Conservation (phyloP, 1,284 basidiomycete genomes). For the Ceratobasidium sp. region DNA sequence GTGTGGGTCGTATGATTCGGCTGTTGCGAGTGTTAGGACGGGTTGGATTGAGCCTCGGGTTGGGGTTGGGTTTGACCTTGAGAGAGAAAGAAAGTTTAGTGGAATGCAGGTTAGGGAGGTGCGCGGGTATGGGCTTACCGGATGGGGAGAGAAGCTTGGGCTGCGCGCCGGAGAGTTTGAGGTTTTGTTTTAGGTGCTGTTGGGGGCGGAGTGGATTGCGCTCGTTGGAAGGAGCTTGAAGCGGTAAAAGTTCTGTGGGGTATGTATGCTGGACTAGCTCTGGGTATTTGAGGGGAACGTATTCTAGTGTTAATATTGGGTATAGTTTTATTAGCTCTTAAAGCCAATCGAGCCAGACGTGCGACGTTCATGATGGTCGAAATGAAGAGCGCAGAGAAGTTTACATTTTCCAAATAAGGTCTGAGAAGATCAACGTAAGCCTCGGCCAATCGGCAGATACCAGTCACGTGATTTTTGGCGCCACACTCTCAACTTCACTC, state of each 20-base stretch:
- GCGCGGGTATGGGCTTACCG: slow-evolving; percentile 56
- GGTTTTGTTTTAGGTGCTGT: slow-evolving; percentile 60
- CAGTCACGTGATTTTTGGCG: slow-evolving; percentile 25
- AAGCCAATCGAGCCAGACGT: slow-evolving; percentile 17
- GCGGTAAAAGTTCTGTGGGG: neutral
- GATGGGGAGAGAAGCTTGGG: slow-evolving; percentile 81
- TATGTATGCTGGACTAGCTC: neutral
- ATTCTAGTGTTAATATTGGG: neutral
- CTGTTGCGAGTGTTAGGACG: slow-evolving; percentile 80
- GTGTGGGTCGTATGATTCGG: slow-evolving; percentile 76
- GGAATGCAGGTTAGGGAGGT: no score
- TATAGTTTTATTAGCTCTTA: neutral
- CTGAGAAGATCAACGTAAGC: slow-evolving; percentile 8
- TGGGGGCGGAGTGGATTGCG: slow-evolving; percentile 20
- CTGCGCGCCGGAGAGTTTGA: slow-evolving; percentile 75
- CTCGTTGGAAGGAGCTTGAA: neutral
- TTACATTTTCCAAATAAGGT: slow-evolving; percentile 25
- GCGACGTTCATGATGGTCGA: slow-evolving; percentile 30
- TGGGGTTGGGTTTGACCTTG: slow-evolving; percentile 74
- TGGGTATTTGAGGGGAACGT: neutral
- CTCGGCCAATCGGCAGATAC: slow-evolving; percentile 27
- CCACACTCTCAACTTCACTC: slow-evolving; percentile 15
- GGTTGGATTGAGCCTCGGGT: slow-evolving; percentile 79
- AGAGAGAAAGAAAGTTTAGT: no score
- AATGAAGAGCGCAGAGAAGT: slow-evolving; percentile 24